Evolutionary conservation across 805 yeast genomes (phyloP).

Genomic region (Phaffomyces opuntiae): DNA sequence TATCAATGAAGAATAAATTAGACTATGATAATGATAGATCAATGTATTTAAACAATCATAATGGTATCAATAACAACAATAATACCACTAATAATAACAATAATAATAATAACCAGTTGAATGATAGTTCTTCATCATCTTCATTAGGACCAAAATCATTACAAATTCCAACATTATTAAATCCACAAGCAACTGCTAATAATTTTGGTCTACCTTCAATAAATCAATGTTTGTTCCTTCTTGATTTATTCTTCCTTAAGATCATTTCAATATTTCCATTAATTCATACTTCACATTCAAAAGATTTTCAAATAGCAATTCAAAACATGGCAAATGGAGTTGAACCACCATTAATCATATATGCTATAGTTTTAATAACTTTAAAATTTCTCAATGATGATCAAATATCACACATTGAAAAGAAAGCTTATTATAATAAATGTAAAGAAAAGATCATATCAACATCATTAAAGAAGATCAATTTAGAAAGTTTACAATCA

Average conservation of each 20-base stretch:
- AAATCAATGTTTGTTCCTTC: slow-evolving; percentile 9
- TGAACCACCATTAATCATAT: slow-evolving; percentile 16
- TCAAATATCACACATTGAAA: slow-evolving; percentile 12
- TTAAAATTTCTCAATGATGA: slow-evolving; percentile 15
- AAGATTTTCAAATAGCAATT: slow-evolving; percentile 5
- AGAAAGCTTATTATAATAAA: slow-evolving; percentile 5
- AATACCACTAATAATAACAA: too few species aligned
- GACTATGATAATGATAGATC: slow-evolving; percentile 1
- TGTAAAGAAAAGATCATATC: slow-evolving; percentile 18
- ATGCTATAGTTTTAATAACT: slow-evolving; percentile 16
- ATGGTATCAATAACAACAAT: too few species aligned
- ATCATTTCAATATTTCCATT: slow-evolving; percentile 18
- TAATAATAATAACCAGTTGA: neutral
- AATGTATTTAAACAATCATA: neutral
- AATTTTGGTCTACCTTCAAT: slow-evolving; percentile 12
- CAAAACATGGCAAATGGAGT: slow-evolving; percentile 4
- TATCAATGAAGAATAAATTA: neutral
- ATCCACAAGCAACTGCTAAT: slow-evolving; percentile 6
- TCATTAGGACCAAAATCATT: slow-evolving; percentile 4
- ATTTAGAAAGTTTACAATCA: slow-evolving; percentile 17
- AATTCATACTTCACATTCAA: slow-evolving; percentile 14
- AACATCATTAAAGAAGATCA: slow-evolving; percentile 14
- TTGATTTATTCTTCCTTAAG: slow-evolving; percentile 16
- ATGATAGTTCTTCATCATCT: slow-evolving; percentile 1
- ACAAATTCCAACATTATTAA: slow-evolving; percentile 15